A percentile compares a stretch with the other conserved stretches of the same genome.
Conservation (phyloP, 768 basidiomycete genomes). For the Austroboletus eburneus region DNA sequence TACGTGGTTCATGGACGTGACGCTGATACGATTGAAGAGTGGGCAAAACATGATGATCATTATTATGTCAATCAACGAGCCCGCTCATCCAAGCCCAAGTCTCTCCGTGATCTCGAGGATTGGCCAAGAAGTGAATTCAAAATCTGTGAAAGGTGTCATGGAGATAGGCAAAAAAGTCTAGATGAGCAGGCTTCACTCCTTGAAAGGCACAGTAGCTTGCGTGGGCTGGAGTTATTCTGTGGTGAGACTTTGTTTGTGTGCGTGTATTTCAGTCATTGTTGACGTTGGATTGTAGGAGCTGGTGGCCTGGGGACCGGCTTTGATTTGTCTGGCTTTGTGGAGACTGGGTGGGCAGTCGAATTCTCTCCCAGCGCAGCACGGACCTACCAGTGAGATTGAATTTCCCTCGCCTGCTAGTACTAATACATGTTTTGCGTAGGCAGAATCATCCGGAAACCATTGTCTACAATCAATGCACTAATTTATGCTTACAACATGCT, state of each 20-base stretch:
- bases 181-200: slow-evolving; percentile 30
- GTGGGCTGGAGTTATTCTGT: slow-evolving; percentile 65
- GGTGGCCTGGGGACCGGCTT: slow-evolving; percentile 72
- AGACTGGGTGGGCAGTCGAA: slow-evolving; percentile 69
- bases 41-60: slow-evolving; percentile 56
- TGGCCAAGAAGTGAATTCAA: slow-evolving; percentile 29
- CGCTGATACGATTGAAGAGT: slow-evolving; percentile 25
- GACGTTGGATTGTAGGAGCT: slow-evolving; percentile 45
- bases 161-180: slow-evolving; percentile 30
- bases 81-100: slow-evolving; percentile 14
- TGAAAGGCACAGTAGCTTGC: slow-evolving; percentile 41
- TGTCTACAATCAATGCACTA: slow-evolving; percentile 66
- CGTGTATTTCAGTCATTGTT: background rate
- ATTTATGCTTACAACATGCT: slow-evolving; percentile 54
- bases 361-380: slow-evolving; percentile 57
- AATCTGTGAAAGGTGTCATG: slow-evolving; percentile 39
- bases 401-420: background rate
- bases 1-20: slow-evolving; percentile 41
- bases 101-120: slow-evolving; percentile 19
- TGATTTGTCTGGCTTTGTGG: slow-evolving; percentile 54
- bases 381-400: slow-evolving; percentile 51
- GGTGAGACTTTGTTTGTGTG: slow-evolving; percentile 37
- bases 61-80: slow-evolving; percentile 47
- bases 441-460: slow-evolving; percentile 54
- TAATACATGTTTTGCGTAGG: slow-evolving; percentile 33